A percentile compares a stretch with the other conserved stretches of the same genome.
phyloP scores from a whole-genome alignment of 768 basidiomycete species.

The Pleurotus tuber-regium region DNA sequence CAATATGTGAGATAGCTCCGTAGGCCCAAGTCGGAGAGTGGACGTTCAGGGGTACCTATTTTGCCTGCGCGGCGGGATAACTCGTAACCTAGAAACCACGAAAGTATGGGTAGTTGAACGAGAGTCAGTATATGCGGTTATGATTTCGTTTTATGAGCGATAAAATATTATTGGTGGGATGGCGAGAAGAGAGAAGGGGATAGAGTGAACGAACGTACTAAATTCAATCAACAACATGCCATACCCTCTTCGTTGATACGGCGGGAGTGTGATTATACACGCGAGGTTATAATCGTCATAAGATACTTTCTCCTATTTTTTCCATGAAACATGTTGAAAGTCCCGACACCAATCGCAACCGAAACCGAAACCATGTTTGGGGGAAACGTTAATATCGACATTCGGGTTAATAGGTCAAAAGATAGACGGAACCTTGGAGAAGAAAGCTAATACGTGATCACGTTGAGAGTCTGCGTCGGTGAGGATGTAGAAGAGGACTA shows the following conservation, averaged over 20 bases:
- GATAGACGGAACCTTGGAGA: conserved; percentile 49
- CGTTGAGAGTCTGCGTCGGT: conserved; percentile 79
- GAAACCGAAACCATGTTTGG: no score
- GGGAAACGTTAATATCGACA: no score
- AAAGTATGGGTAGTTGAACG: no score
- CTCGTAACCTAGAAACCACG: conserved; percentile 97
- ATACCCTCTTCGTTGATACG: conserved; percentile 85
- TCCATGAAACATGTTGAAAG: no score
- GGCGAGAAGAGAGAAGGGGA: not conserved
- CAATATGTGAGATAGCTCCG: conserved; percentile 89
- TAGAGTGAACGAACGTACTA: conserved; percentile 52
- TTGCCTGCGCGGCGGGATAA: conserved; percentile 77
- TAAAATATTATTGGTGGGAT: not conserved
- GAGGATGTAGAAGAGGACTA: conserved; percentile 91
- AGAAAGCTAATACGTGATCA: conserved; percentile 78
- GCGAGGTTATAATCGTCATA: conserved; percentile 98
- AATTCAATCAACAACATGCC: conserved; percentile 98
- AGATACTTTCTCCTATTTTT: conserved; percentile 91
- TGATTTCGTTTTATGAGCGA: no score
- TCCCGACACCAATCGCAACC: no score
- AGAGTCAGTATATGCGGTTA: no score
- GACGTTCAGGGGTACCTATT: conserved; percentile 91
- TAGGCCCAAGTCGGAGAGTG: conserved; percentile 89
- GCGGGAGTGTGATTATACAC: conserved; percentile 93
- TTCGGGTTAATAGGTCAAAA: no score